Base-by-base conservation (phyloP, 371 early-diverging fungal genomes). In the Mortierella sp. region DNA sequence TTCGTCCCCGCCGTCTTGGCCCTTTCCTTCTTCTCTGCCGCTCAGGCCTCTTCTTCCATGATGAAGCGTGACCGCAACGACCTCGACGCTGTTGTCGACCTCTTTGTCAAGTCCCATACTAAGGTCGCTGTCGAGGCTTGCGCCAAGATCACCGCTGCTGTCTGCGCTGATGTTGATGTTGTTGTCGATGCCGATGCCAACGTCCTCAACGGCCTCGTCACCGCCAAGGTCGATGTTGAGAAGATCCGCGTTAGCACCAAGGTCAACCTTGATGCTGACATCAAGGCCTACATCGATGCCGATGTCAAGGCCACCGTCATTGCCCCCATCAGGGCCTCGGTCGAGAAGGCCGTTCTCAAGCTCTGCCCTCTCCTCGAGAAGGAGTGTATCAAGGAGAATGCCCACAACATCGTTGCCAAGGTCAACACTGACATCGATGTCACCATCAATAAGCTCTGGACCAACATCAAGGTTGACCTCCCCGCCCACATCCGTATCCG, bases 1-100 rank as follows among this genome's bases (percentile, higher is more conserved):
- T 74, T 79, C 62, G 68, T 71, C 43, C 80, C 80, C 37, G 75
- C 80, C 71, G 62, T 71, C 65, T 40, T 79, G 68, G 80, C 80
- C 47, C 57, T 79, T 57, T 52, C 71, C 58, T 47, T 67, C 65
- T 71, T 79, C 68, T 32, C 72, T 52, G 67, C 75, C 58, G 54
- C 72, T 18, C 69, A 80, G 24, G 68, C 52, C 11, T 66, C 72
- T 24, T 40, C 67, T 24, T 32, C 64, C 1, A 40, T 79, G 62
- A 11, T 64, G 47, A 71, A 68, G 64, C 75, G 80, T 43, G 64
- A 39, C 10, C 32, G 45, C 62, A 62, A 24, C 66, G 37, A 65
- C 9, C 28, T 79, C 28, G 62, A 71, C 8, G 62, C 75, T 18
- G 60, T 75, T n/a, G 72, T 52, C 72, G 43, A 65, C 32, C 24